Percentiles rank a stretch among this genome's conserved stretches.
Evolutionary conservation across 106 monocot genomes (phyloP).

Genomic region (Acanthochlamys bracteata): DNA sequence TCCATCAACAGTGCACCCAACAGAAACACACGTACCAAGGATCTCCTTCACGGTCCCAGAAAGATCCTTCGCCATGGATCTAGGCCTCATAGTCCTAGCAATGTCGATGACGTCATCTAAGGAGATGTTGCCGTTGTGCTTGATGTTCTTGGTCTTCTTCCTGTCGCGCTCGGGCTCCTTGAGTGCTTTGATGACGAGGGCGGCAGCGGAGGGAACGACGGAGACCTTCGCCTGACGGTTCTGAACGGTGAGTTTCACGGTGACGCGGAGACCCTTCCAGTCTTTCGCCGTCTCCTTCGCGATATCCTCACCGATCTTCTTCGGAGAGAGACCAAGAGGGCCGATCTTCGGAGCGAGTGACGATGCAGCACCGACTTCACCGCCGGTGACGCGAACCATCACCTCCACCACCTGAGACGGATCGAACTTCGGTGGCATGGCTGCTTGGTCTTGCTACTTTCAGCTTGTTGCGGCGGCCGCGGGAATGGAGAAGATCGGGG

Average conservation of each 20-base stretch:
- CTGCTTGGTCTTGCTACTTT: neutral
- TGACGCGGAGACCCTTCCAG: slow-evolving; percentile 44
- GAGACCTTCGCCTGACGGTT: slow-evolving; percentile 44
- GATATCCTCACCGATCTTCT: slow-evolving; percentile 44
- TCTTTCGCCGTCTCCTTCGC: slow-evolving; percentile 45
- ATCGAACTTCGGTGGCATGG: slow-evolving; percentile 25
- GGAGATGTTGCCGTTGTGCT: slow-evolving; percentile 28
- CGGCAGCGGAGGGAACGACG: slow-evolving; percentile 36
- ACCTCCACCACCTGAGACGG: slow-evolving; percentile 22
- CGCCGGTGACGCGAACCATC: slow-evolving; percentile 21
- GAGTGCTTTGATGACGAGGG: slow-evolving; percentile 38
- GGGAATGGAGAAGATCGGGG: neutral
- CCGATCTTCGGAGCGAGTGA: slow-evolving; percentile 20
- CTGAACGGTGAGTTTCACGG: slow-evolving; percentile 41
- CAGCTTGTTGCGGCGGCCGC: neutral
- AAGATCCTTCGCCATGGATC: slow-evolving; percentile 21
- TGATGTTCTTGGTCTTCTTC: slow-evolving; percentile 25
- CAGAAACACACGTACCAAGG: slow-evolving; percentile 15
- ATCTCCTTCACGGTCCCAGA: slow-evolving; percentile 17
- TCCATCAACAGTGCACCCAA: slow-evolving; percentile 19
- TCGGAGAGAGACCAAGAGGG: slow-evolving; percentile 27
- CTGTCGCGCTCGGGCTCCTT: slow-evolving; percentile 42
- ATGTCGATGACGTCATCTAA: slow-evolving; percentile 13
- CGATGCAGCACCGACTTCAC: slow-evolving; percentile 21
- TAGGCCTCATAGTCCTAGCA: slow-evolving; percentile 4